Evolutionary conservation across 2,329 filamentous ascomycete genomes (phyloP).

Genomic region (Penicillium sp.): DNA sequence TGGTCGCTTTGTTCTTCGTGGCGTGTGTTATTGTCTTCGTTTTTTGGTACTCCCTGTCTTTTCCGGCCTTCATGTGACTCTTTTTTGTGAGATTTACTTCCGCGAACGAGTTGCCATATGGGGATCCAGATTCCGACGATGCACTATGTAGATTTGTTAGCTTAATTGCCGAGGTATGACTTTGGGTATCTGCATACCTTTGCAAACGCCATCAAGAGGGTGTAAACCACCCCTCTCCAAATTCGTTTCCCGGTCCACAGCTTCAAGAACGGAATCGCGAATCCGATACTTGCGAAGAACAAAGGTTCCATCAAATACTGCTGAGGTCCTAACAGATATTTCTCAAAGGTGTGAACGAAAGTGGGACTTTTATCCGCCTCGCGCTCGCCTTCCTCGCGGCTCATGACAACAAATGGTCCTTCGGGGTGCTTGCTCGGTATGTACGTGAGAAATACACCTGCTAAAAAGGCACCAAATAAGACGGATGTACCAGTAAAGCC

Average conservation of each 20-base stretch:
- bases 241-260: conserved; percentile 36
- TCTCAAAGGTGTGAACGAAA: conserved; percentile 43
- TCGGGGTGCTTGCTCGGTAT: conserved; percentile 39
- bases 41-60: background rate
- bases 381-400: conserved; percentile 36
- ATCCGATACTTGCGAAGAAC: conserved; percentile 36
- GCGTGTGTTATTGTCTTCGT: background rate
- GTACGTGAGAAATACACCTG: conserved; percentile 39
- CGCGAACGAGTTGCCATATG: conserved; percentile 17
- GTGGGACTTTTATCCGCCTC: conserved; percentile 38
- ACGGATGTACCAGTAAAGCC: conserved; percentile 41
- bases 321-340: conserved; percentile 39
- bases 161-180: background rate
- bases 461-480: conserved; percentile 41
- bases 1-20: background rate
- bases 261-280: conserved; percentile 35
- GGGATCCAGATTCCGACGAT: conserved; percentile 33
- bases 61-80: background rate
- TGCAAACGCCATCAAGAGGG: conserved; percentile 32
- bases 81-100: background rate
- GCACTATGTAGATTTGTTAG: conserved; percentile 20
- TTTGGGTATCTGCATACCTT: conserved; percentile 22
- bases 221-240: conserved; percentile 33
- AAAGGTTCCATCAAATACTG: conserved; percentile 35
- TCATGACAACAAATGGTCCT: conserved; percentile 39